These are phyloP conservation scores for Scutellaria galericulata DNA, from an alignment of 257 asterid genomes.

Conservation along the genomic window DNA sequence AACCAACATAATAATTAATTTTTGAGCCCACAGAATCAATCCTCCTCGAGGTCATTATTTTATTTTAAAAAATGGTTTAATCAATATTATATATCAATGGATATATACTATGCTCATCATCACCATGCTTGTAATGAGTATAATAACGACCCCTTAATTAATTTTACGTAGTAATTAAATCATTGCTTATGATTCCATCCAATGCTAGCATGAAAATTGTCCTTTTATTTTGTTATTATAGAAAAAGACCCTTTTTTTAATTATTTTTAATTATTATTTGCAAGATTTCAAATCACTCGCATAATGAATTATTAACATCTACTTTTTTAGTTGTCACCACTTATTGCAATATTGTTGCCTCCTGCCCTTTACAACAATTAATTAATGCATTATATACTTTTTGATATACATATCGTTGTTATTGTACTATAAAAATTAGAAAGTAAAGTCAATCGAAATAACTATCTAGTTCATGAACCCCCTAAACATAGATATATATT, in stretches of 20 bases:
- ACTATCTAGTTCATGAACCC: too few relatives aligned
- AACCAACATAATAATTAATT: neutral
- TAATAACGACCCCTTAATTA: too few relatives aligned
- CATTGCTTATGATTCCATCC: neutral
- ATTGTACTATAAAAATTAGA: too few relatives aligned
- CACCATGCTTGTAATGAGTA: too few relatives aligned
- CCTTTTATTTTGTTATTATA: neutral
- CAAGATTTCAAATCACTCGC: neutral
- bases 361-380: neutral
- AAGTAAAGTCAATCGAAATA: too few relatives aligned
- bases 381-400: neutral
- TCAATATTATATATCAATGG: too few relatives aligned
- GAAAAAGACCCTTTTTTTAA: neutral
- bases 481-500: too few relatives aligned
- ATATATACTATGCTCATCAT: too few relatives aligned
- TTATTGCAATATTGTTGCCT: neutral
- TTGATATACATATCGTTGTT: too few relatives aligned
- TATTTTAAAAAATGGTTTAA: neutral
- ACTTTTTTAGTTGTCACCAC: neutral
- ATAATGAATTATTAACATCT: neutral
- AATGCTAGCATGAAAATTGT: neutral
- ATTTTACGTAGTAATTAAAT: neutral
- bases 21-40: conserved; percentile 27
- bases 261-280: too few relatives aligned
- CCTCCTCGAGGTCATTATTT: neutral